These are phyloP conservation scores for Aureobasidium zeae DNA, from an alignment of 2,329 filamentous ascomycete genomes.

Conservation along the genomic window DNA sequence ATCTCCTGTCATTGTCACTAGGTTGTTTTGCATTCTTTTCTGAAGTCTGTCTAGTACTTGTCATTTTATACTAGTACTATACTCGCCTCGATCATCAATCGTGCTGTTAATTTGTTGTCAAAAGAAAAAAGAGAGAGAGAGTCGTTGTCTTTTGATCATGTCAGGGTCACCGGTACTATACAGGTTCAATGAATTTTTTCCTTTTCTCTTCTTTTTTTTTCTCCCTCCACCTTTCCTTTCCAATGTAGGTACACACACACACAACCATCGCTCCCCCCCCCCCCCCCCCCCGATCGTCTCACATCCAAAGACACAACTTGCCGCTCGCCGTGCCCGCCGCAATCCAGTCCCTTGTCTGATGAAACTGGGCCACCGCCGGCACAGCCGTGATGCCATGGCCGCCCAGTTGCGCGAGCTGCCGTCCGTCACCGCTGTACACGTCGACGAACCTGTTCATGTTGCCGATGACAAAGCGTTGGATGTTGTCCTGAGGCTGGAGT, in stretches of 20 bases:
- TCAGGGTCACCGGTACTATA: too few relatives aligned
- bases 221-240: not conserved
- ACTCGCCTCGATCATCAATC: too few relatives aligned
- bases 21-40: too few relatives aligned
- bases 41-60: too few relatives aligned
- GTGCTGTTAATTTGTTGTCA: too few relatives aligned
- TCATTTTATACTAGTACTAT: too few relatives aligned
- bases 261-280: too few relatives aligned
- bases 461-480: constrained; percentile 83
- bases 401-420: constrained; percentile 78
- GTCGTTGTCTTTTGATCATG: too few relatives aligned
- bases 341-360: constrained; percentile 81
- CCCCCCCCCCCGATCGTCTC: constrained; percentile 14
- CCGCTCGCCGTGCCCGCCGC: constrained; percentile 85
- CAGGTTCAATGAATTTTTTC: not conserved
- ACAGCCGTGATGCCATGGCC: constrained; percentile 91
- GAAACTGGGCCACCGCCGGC: constrained; percentile 84
- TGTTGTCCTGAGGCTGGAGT: constrained; percentile 61
- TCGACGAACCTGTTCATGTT: constrained; percentile 92
- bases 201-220: not conserved
- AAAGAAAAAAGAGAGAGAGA: too few relatives aligned
- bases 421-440: constrained; percentile 70
- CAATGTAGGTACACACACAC: too few relatives aligned
- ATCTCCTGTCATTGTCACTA: too few relatives aligned
- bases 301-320: constrained; percentile 88